Percentiles rank a stretch among this genome's conserved stretches.
Conservation (phyloP, 805 yeast species). For the Saccharomycopsis synnaedendra region DNA sequence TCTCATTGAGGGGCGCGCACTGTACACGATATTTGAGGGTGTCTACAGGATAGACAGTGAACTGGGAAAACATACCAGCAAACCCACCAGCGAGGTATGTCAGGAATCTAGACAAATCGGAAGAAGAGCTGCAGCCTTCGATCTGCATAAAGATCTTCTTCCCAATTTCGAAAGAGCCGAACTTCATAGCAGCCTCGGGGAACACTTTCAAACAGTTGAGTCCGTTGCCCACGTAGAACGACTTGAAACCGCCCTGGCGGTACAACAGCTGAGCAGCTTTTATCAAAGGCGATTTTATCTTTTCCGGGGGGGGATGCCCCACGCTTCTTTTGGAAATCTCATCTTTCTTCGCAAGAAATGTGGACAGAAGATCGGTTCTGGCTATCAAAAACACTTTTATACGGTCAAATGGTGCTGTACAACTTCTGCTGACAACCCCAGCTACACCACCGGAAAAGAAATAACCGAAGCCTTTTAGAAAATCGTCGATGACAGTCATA, state of each 20-base stretch:
- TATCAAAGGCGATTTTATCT: conserved; percentile 60
- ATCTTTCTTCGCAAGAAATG: conserved; percentile 46
- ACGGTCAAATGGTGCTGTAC: conserved; percentile 95
- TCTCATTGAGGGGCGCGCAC: conserved; percentile 71
- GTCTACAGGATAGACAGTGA: conserved; percentile 90
- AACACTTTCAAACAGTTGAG: conserved; percentile 86
- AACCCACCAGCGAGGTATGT: conserved; percentile 92
- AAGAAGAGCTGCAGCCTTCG: conserved; percentile 65
- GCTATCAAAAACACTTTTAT: conserved; percentile 91
- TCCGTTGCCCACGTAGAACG: conserved; percentile 94
- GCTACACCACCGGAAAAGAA: conserved; percentile 92
- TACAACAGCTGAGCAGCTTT: conserved; percentile 77
- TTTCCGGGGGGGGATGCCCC: conserved; percentile 27
- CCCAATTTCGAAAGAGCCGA: conserved; percentile 87
- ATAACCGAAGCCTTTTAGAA: conserved; percentile 76
- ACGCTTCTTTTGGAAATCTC: conserved; percentile 32
- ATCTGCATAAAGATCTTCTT: conserved; percentile 60
- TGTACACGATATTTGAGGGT: conserved; percentile 89
- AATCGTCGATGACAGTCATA: conserved; percentile 69
- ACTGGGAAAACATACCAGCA: conserved; percentile 91
- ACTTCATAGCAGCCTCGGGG: conserved; percentile 96
- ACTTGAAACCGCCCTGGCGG: conserved; percentile 76
- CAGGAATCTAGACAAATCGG: conserved; percentile 60
- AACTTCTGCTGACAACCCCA: conserved; percentile 91
- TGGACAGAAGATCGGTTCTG: conserved; percentile 68